Percentiles rank a stretch among this genome's conserved stretches.
phyloP scores from a whole-genome alignment of 257 asterid species.

The Paraleonurus japonicus region DNA sequence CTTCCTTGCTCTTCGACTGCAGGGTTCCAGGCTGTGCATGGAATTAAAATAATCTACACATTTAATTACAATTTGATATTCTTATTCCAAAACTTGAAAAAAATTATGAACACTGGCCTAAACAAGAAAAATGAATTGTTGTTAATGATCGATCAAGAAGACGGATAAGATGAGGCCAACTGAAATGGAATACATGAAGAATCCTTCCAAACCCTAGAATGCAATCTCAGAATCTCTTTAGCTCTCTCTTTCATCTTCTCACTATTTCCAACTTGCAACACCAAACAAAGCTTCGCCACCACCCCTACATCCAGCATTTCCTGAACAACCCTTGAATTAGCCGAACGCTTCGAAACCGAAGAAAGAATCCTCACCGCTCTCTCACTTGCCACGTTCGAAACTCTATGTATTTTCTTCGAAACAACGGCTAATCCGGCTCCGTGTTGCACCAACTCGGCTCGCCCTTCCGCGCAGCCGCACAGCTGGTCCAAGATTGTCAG shows the following conservation, averaged over 20 bases:
- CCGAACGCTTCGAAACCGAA: slow-evolving; percentile 48
- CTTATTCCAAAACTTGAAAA: background rate
- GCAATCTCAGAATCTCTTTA: slow-evolving; percentile 51
- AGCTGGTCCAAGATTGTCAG: slow-evolving; percentile 55
- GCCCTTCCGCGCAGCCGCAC: slow-evolving; percentile 76
- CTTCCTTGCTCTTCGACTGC: too few relatives aligned
- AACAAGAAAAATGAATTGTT: background rate
- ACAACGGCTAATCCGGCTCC: slow-evolving; percentile 73
- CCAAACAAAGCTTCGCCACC: slow-evolving; percentile 69
- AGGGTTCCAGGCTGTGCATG: too few relatives aligned
- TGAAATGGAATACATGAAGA: slow-evolving; percentile 61
- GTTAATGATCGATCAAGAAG: background rate
- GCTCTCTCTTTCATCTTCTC: slow-evolving; percentile 53
- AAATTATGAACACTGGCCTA: too few relatives aligned
- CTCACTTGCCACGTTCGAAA: slow-evolving; percentile 63
- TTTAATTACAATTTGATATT: background rate
- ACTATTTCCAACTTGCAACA: slow-evolving; percentile 56
- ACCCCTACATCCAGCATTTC: slow-evolving; percentile 82
- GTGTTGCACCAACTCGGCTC: slow-evolving; percentile 64
- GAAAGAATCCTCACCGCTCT: slow-evolving; percentile 55
- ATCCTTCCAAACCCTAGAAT: slow-evolving; percentile 75
- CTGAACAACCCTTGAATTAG: slow-evolving; percentile 45
- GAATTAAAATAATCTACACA: too few relatives aligned
- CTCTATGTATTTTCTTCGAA: slow-evolving; percentile 75
- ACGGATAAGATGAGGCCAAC: slow-evolving; percentile 52